Base-by-base conservation (phyloP, 768 basidiomycete species). In the Pulveroboletus sp. region DNA sequence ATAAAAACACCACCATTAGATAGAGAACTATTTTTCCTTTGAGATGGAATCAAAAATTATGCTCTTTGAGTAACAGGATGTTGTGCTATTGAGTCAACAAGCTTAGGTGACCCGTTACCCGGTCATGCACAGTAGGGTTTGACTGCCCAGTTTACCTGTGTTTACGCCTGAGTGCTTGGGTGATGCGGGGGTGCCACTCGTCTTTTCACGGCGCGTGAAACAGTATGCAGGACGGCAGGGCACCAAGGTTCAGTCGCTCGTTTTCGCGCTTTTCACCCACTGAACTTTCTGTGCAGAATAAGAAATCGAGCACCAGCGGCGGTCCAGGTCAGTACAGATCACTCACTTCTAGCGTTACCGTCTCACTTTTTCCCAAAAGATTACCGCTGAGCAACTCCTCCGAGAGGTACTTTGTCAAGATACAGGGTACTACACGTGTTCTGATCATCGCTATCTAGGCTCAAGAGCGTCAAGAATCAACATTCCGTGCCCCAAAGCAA, bases 251-350 rank as follows among this genome's bases (percentile, higher is more conserved):
- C 40, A n/a, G 18, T 49, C 8, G 7, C 24, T 65, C 59, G 31
- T 9, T 50, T 24, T 35, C 5, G 13, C 24, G 13, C 26, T 9
- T 7, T 53, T 27, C 9, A n/a, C 28, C 9, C 24, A 39, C 49
- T 47, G 14, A 50, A 39, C 26, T 47, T 56, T 39, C 58, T 24
- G n/a, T 48, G 14, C 49, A 90, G 89, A 50, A 93, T 98, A 57
- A 94, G 95, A 79, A 98, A 98, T 70, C 80, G 95, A 45, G 95
- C 95, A 15, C 87, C 95, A 36, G 95, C 95, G 43, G 88, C 92
- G 52, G 77, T 97, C 53, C 93, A 95, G 71, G 92, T 89, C 45
- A 55, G 80, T 67, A 45, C 32, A 46, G 39, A 38, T 41, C 13
- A 24, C 14, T 47, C 14, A 8, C 21, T 15, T 17, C 11, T 10